A percentile compares a stretch with the other conserved stretches of the same genome.
phyloP scores from a whole-genome alignment of 768 basidiomycete species.

The Suillus alpinus region DNA sequence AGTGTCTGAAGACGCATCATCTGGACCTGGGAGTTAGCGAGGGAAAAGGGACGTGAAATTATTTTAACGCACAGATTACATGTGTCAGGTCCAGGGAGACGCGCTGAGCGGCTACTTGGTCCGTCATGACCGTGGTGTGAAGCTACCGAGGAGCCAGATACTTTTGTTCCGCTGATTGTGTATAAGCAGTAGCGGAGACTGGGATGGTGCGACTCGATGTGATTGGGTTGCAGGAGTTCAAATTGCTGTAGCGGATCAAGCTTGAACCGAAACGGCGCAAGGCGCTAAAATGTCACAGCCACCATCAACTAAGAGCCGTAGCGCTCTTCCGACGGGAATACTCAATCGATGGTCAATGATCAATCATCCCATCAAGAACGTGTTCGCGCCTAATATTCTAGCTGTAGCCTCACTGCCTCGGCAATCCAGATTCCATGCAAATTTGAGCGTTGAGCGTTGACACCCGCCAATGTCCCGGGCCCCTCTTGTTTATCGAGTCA shows the following conservation, averaged over 20 bases:
- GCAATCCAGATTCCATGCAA: neutral
- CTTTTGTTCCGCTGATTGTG: neutral
- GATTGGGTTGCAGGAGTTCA: neutral
- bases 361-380: neutral
- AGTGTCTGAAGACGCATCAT: conserved; percentile 57
- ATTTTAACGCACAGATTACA: conserved; percentile 47
- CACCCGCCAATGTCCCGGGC: neutral
- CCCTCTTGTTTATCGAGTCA: neutral
- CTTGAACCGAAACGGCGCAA: neutral
- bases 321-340: neutral
- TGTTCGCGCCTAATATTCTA: neutral
- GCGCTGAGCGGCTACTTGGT: conserved; percentile 15
- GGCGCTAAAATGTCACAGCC: too few species aligned
- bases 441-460: neutral
- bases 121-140: conserved; percentile 1
- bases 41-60: conserved; percentile 16
- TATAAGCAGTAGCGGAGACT: neutral
- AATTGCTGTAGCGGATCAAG: neutral
- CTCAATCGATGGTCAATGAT: too few species aligned
- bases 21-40: conserved; percentile 31
- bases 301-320: too few species aligned
- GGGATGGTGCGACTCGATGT: neutral
- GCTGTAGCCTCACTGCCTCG: neutral
- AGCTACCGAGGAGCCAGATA: neutral
- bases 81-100: conserved; percentile 65